Evolutionary conservation across 1,284 basidiomycete genomes (phyloP).

Genomic region (Moniliophthora roreri): DNA sequence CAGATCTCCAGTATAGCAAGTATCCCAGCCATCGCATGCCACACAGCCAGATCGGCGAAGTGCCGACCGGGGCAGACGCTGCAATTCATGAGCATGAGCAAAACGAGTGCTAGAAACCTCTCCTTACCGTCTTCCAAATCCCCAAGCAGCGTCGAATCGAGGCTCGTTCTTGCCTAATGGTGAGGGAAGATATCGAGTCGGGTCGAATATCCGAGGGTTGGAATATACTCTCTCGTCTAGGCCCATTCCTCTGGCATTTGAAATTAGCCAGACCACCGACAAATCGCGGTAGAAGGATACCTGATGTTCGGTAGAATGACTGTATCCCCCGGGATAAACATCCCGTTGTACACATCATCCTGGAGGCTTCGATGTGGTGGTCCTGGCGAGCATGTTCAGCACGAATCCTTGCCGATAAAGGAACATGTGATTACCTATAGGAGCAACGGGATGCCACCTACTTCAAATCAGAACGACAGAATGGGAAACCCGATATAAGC

Average conservation of each 20-base stretch:
- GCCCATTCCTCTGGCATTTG: slow-evolving; percentile 3
- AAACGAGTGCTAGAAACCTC: neutral
- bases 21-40: neutral
- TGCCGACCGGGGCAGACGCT: neutral
- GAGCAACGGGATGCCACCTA: slow-evolving; percentile 7
- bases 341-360: slow-evolving; percentile 5
- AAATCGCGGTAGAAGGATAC: neutral
- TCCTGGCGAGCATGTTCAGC: neutral
- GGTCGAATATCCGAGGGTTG: slow-evolving; percentile 3
- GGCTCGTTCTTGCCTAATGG: slow-evolving; percentile 8
- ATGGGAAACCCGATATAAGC: neutral
- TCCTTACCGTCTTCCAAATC: slow-evolving; percentile 6
- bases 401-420: neutral
- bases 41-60: neutral
- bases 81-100: neutral
- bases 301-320: neutral
- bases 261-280: neutral
- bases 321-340: slow-evolving; percentile 1
- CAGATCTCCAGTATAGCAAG: neutral
- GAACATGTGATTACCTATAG: neutral
- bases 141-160: neutral
- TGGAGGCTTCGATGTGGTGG: slow-evolving; percentile 1
- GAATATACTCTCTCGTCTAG: slow-evolving; percentile 1
- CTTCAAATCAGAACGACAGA: too few relatives aligned
- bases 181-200: neutral